Percentiles rank a stretch among this genome's conserved stretches.
phyloP scores from a whole-genome alignment of 176 grass and related monocot species.

The Olyra latifolia region DNA sequence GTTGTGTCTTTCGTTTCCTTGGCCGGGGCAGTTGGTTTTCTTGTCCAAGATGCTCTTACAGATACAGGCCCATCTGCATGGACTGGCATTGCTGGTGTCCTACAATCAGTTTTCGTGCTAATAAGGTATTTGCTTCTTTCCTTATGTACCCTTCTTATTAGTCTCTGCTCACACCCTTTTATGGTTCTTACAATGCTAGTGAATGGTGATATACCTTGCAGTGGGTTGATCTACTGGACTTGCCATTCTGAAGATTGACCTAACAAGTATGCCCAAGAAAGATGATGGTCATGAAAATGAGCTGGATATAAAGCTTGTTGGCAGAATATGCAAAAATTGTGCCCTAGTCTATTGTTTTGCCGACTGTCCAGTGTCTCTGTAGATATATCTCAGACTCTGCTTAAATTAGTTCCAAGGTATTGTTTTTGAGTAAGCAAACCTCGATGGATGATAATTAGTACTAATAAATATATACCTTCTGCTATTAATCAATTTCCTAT shows the following conservation, averaged over 20 bases:
- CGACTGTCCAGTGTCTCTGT: not conserved
- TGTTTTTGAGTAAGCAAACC: not conserved
- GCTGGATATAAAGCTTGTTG: not conserved
- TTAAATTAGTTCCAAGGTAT: constrained; percentile 7
- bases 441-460: not conserved
- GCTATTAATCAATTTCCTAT: not conserved
- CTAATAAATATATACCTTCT: not conserved
- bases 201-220: constrained; percentile 36
- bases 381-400: not conserved
- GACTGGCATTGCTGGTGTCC: constrained; percentile 72
- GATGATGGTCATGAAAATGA: constrained; percentile 18
- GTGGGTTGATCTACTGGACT: constrained; percentile 84
- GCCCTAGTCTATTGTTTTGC: not conserved
- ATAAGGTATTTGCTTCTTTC: constrained; percentile 58
- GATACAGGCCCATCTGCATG: constrained; percentile 68
- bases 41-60: constrained; percentile 74
- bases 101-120: constrained; percentile 75
- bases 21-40: constrained; percentile 59
- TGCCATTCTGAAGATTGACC: constrained; percentile 70
- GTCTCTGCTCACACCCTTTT: not conserved
- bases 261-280: not conserved
- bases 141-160: not conserved
- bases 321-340: not conserved
- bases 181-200: not conserved
- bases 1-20: constrained; percentile 86